Conservation (phyloP, 345 rosid genomes). For the Durio zibethinus region DNA sequence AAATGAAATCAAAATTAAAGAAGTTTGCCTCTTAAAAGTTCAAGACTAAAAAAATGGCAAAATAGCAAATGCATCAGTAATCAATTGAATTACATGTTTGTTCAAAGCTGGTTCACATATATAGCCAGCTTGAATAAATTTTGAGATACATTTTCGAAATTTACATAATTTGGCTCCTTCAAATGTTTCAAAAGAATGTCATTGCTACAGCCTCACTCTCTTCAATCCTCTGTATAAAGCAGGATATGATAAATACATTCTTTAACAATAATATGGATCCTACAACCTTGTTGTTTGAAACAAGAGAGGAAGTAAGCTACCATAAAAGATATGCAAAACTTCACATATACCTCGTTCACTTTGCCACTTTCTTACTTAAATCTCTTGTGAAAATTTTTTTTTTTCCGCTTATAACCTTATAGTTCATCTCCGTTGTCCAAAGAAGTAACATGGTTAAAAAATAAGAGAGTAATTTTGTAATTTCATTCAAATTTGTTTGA, state of each 20-base stretch:
- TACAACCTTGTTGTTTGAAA: not conserved
- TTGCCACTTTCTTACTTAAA: no score
- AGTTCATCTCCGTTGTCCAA: no score
- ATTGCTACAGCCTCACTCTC: not conserved
- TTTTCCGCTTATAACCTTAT: no score
- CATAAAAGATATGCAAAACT: no score
- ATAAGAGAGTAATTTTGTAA: no score
- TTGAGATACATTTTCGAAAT: not conserved
- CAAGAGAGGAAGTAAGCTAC: not conserved
- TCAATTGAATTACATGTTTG: not conserved
- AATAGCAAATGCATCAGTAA: not conserved
- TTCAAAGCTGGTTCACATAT: not conserved
- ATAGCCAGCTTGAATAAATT: no score
- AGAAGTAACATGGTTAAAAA: no score
- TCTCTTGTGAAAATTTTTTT: no score
- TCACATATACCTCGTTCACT: no score
- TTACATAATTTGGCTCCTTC: conserved; percentile 4
- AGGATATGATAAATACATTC: not conserved
- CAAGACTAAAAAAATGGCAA: not conserved
- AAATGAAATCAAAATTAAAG: no score
- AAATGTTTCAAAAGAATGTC: not conserved
- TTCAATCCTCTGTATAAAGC: not conserved
- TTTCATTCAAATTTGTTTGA: no score
- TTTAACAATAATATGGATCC: not conserved
- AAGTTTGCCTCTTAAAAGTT: no score